Evolutionary conservation across 1,139 yeast species (phyloP), one percentile per base, ranked within the genome.

Genomic region (Blastobotrys raffinosifermentans): DNA sequence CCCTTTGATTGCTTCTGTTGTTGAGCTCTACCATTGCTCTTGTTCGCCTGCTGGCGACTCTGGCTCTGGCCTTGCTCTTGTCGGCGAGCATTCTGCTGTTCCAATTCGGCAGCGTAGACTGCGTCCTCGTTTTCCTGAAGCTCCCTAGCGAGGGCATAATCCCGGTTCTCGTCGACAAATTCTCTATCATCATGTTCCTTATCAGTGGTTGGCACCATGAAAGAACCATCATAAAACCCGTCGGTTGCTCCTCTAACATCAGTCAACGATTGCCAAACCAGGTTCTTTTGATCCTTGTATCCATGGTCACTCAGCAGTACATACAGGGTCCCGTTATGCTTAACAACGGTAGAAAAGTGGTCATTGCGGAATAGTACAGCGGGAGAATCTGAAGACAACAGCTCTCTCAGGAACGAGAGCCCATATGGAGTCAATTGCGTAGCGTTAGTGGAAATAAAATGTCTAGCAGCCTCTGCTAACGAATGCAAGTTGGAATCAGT

Each of bases 281-380:
- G 70, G 15, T 66, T 62, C 4, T 63, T 55, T 29, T 69, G 66
- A 11, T 64, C 59, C 21, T 57, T 62, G 50, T 77, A 81, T 2
- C 91, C 84, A 16, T 72, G 64, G 56, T 87, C 96, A 2, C 94
- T 83, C 6, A 85, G 77, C 32, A 87, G 76, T 55, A 58, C 75
- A 77, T 41, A 85, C 59, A 49, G 70, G 72, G 37, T 66, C 58
- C 46, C 68, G 59, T 31, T 60, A 42, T 68, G 67, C 53, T 81
- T 82, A 54, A 72, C 72, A 10, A 86, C 59, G 0, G 95, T 82
- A 42, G 75, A 73, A 59, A 84, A 87, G 58, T 86, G 96, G 58
- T 86, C 85, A 58, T 87, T 87, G 50, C 95, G 68, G 64, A 87
- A 87, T 42, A 87, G 72, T 0, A 87, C 75, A 1, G 77, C 70